These are phyloP conservation scores for Botrytis hyacinthi DNA, from an alignment of 2,329 filamentous ascomycete species.

Conservation along the genomic window DNA sequence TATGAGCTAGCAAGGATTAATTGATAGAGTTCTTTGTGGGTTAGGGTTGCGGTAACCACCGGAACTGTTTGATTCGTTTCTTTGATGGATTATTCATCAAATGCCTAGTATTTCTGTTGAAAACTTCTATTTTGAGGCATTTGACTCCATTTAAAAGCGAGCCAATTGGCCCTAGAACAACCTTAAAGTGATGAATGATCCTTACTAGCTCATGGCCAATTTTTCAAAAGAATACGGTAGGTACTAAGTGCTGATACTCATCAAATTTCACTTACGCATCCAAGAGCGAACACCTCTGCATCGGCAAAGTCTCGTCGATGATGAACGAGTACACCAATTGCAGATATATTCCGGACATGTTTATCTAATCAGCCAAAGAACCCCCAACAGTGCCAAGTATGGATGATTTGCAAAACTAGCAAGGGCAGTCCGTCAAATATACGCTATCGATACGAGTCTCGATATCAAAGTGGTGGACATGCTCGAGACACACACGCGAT, in stretches of 20 bases:
- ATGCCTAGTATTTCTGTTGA: too few relatives aligned
- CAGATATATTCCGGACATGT: background rate
- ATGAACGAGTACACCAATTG: background rate
- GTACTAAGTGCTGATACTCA: background rate
- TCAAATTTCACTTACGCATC: background rate
- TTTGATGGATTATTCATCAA: too few relatives aligned
- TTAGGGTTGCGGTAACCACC: too few relatives aligned
- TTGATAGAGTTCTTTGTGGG: too few relatives aligned
- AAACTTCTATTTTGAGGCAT: too few relatives aligned
- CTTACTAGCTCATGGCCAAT: too few relatives aligned
- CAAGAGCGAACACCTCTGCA: background rate
- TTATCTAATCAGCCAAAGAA: background rate
- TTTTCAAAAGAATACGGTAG: too few relatives aligned
- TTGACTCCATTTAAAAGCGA: too few relatives aligned
- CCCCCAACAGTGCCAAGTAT: background rate
- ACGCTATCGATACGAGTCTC: background rate
- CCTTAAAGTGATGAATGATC: too few relatives aligned
- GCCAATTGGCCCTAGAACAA: too few relatives aligned
- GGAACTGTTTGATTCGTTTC: too few relatives aligned
- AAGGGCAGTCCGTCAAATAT: background rate
- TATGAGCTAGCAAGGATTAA: too few relatives aligned
- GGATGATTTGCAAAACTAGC: background rate
- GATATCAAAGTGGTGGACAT: background rate
- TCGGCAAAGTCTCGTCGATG: background rate
- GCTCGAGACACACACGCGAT: background rate